A percentile compares a stretch with the other conserved stretches of the same genome.
Conservation (phyloP, 1,284 basidiomycete genomes). For the Cryptococcus sp. region DNA sequence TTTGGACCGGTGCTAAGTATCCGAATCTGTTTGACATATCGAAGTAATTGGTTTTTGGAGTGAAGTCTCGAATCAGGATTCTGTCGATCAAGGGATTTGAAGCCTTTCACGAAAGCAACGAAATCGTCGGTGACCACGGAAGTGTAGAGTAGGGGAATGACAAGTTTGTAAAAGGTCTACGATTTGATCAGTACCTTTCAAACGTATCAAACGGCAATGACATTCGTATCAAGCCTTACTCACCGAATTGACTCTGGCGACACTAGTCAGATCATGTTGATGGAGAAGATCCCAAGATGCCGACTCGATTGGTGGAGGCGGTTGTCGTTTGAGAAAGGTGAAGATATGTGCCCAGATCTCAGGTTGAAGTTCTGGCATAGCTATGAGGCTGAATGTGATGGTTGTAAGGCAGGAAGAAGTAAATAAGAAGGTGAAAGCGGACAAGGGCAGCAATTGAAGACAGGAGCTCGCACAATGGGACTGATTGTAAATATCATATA, state of each 20-base stretch:
- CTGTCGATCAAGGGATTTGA: no score
- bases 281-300: not conserved
- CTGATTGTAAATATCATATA: no score
- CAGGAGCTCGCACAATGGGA: no score
- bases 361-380: not conserved
- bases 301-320: constrained; percentile 3
- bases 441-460: no score
- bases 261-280: not conserved
- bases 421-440: no score
- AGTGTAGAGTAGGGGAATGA: not conserved
- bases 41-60: no score
- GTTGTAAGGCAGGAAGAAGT: no score
- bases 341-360: not conserved
- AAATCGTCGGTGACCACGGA: not conserved
- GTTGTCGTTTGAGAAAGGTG: not conserved
- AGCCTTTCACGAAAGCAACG: not conserved
- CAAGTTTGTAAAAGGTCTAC: not conserved
- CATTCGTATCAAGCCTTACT: not conserved
- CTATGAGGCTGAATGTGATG: no score
- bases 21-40: no score
- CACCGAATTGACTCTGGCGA: not conserved
- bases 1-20: no score
- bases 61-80: no score
- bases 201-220: not conserved
- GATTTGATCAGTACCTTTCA: not conserved